Percentiles rank a stretch among this genome's conserved stretches.
Conservation (phyloP, 331 rosid species). For the Rosa hybrid region DNA sequence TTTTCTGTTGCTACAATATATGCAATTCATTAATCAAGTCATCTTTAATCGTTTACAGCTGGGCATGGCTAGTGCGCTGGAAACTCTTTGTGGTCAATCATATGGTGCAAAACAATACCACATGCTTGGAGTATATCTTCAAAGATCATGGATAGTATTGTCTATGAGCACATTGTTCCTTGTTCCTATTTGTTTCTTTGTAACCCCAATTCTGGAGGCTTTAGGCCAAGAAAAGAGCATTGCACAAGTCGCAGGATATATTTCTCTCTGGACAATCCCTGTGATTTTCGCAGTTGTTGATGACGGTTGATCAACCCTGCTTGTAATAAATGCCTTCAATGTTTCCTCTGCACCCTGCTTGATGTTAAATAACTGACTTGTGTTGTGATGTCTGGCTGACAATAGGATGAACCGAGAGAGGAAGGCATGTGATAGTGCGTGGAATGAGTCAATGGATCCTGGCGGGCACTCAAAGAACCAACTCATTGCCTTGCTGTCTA, state of each 20-base stretch:
- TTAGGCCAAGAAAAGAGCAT: constrained; percentile 49
- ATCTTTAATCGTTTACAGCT: constrained; percentile 24
- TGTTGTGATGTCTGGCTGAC: no score
- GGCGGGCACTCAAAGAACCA: no score
- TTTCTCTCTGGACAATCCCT: constrained; percentile 50
- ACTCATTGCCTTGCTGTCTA: no score
- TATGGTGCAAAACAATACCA: constrained; percentile 54
- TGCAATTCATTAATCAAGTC: no score
- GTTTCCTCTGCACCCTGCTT: no score
- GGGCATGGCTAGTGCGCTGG: constrained; percentile 61
- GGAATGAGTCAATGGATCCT: no score
- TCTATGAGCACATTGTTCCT: constrained; percentile 29
- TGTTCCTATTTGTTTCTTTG: constrained; percentile 49
- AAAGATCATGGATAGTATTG: constrained; percentile 65
- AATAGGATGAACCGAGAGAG: no score
- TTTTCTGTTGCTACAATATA: background rate
- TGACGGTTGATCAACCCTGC: no score
- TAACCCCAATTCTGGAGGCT: constrained; percentile 42
- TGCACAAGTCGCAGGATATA: constrained; percentile 44
- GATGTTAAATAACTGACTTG: no score
- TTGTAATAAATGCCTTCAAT: no score
- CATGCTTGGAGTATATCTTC: constrained; percentile 65
- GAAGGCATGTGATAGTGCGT: no score
- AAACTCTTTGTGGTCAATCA: constrained; percentile 69
- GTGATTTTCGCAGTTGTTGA: constrained; percentile 19